A percentile compares a stretch with the other conserved stretches of the same genome.
Conservation (phyloP, 1,284 basidiomycete genomes). For the Fomitopsis palustris region DNA sequence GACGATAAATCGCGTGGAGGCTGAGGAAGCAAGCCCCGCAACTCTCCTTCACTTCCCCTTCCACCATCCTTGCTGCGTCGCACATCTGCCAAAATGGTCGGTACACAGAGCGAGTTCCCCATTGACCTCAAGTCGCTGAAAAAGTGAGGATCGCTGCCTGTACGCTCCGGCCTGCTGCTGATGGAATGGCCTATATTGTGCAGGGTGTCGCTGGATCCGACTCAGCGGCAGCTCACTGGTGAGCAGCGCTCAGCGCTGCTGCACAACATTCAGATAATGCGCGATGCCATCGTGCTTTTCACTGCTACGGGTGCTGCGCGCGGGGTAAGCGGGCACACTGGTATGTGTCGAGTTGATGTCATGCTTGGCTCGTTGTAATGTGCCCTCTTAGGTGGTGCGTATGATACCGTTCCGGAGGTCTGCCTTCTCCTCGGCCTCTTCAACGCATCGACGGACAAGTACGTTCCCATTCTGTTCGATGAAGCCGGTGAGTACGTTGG, state of each 20-base stretch:
- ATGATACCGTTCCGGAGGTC: slow-evolving; percentile 82
- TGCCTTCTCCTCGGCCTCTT: slow-evolving; percentile 72
- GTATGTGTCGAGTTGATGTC: slow-evolving; percentile 29
- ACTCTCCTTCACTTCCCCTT: neutral
- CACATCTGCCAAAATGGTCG: slow-evolving; percentile 29
- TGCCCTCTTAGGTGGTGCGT: slow-evolving; percentile 61
- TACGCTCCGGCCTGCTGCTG: neutral
- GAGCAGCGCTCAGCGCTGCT: slow-evolving; percentile 58
- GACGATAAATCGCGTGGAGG: neutral
- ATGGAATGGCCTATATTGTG: neutral
- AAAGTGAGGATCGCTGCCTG: slow-evolving; percentile 41
- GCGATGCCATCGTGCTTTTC: slow-evolving; percentile 81
- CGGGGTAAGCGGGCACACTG: slow-evolving; percentile 82
- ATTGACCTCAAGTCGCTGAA: slow-evolving; percentile 75
- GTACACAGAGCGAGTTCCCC: slow-evolving; percentile 51
- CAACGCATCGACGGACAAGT: slow-evolving; percentile 53
- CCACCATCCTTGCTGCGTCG: neutral
- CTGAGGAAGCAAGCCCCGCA: neutral
- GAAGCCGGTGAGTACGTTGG: slow-evolving; percentile 58
- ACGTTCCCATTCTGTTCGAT: slow-evolving; percentile 67
- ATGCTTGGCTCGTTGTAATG: neutral
- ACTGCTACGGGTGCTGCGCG: slow-evolving; percentile 79
- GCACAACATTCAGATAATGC: slow-evolving; percentile 72
- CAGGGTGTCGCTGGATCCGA: slow-evolving; percentile 70
- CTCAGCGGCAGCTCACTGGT: slow-evolving; percentile 53